phyloP scores from a whole-genome alignment of 805 yeast genomes.

The Ogataea naganishii region DNA sequence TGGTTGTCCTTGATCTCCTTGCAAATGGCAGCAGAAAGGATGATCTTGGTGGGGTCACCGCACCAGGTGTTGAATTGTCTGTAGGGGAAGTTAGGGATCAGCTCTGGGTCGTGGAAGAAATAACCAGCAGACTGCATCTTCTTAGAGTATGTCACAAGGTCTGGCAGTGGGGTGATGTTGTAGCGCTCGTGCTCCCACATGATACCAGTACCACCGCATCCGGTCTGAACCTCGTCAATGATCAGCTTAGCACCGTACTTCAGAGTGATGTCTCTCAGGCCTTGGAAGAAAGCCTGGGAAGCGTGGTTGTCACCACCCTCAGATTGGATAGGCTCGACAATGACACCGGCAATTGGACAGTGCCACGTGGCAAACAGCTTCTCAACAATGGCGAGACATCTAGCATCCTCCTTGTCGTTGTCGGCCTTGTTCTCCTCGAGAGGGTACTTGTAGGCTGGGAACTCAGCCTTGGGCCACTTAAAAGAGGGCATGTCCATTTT shows the following conservation, averaged over 20 bases:
- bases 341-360: conserved; percentile 77
- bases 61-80: conserved; percentile 93
- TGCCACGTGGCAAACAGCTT: conserved; percentile 57
- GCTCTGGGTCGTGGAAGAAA: conserved; percentile 66
- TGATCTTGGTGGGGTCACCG: conserved; percentile 79
- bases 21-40: conserved; percentile 68
- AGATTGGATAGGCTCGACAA: conserved; percentile 86
- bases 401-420: conserved; percentile 70
- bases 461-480: conserved; percentile 96
- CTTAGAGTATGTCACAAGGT: conserved; percentile 79
- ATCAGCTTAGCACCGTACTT: conserved; percentile 65
- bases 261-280: conserved; percentile 66
- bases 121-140: conserved; percentile 87
- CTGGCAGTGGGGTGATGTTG: conserved; percentile 67
- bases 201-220: conserved; percentile 80
- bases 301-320: conserved; percentile 94
- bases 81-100: conserved; percentile 70
- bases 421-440: conserved; percentile 80
- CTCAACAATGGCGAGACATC: conserved; percentile 75
- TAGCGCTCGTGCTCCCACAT: conserved; percentile 89
- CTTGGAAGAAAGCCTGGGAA: conserved; percentile 69
- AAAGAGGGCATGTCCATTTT: conserved; percentile 89
- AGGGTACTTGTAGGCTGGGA: conserved; percentile 64
- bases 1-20: conserved; percentile 54
- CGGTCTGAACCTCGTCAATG: conserved; percentile 85